Evolutionary conservation across 139 green algal species (phyloP).

Genomic region (Marvania coccoides): DNA sequence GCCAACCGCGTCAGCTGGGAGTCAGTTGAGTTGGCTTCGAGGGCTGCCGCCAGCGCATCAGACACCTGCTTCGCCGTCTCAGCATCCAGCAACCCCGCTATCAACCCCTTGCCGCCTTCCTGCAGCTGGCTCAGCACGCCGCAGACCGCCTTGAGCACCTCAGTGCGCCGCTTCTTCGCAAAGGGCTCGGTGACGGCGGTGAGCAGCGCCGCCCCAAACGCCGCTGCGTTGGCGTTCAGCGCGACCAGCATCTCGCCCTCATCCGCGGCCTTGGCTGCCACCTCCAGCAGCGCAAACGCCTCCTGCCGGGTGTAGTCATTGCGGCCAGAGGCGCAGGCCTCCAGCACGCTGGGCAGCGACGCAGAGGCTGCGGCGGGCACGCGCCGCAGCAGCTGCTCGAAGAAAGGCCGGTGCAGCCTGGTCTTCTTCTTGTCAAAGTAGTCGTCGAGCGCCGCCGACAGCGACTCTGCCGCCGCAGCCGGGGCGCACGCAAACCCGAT

Average conservation of each 20-base stretch:
- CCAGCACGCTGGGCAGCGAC: conserved; percentile 4
- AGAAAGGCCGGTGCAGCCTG: conserved; percentile 19
- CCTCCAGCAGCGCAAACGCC: conserved; percentile 28
- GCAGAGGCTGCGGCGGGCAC: not conserved
- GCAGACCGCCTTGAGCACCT: conserved; percentile 16
- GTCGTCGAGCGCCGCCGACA: conserved; percentile 30
- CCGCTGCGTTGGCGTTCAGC: not conserved
- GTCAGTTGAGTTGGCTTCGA: not conserved
- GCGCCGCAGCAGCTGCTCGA: conserved; percentile 27
- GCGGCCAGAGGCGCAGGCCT: not conserved
- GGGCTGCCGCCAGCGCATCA: conserved; percentile 26
- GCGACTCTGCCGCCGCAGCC: not conserved
- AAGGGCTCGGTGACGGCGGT: conserved; percentile 10
- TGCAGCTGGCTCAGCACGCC: not conserved
- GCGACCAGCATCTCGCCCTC: not conserved
- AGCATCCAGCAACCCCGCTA: conserved; percentile 31
- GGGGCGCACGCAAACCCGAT: not conserved
- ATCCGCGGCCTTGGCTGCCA: not conserved
- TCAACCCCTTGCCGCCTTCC: conserved; percentile 13
- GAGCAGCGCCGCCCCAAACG: conserved; percentile 12
- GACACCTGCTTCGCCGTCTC: conserved; percentile 24
- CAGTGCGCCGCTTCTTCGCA: conserved; percentile 17
- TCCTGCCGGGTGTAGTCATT: conserved; percentile 26
- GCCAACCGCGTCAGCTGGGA: conserved; percentile 1
- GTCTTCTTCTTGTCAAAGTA: conserved; percentile 53